Base-by-base conservation (phyloP, 148 eudicot species). In the Rhododendron molle region DNA sequence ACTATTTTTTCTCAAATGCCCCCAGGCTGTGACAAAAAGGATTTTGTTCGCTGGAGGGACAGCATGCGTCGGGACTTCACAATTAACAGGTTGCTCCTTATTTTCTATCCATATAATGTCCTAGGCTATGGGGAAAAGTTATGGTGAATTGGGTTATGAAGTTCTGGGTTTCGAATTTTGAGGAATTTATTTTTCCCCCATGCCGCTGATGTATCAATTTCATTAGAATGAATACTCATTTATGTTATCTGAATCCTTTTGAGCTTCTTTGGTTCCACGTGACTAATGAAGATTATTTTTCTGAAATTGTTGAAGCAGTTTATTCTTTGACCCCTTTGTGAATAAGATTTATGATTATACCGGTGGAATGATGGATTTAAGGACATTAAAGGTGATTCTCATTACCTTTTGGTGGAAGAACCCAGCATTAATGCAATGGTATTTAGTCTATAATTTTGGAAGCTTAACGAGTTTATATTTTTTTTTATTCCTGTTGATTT, bases 51-150 rank as follows among this genome's bases (percentile, higher is more conserved):
- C 79, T 97, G 98, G 98, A 93, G 76, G 83, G 87, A 97, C 85
- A 88, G 90, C 83, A 87, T 93, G 92, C 82, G 34, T 32, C 93
- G 99, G 79, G 99, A 97, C 91, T 97, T 97, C 87, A 97, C 99
- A 26, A 80, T 97, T 83, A 97, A 97, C 92, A 95, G 99, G 99
- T 92, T 85, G 54, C 80, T 71, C 23, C 32, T 28, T 43, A 15
- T 72, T 10, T 65, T 87, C 52, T 54, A 36, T 74, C 40, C 20
- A 38, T 26, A 46, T 65, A 76, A 14, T 32, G 28, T 81, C 23
- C 10, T 16, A 52, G 26, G 16, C 81, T 80, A 50, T 49, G 15
- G 26, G 38, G 44, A 18, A 32, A 81, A 81, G 49, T 14, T 14
- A 81, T 36, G 32, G 18, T 5, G 30, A 38, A 28, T 50, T 81